Percentiles rank a stretch among this genome's conserved stretches.
phyloP scores from a whole-genome alignment of 192 early-diverging fungal species.

The Umbelopsis vinacea region DNA sequence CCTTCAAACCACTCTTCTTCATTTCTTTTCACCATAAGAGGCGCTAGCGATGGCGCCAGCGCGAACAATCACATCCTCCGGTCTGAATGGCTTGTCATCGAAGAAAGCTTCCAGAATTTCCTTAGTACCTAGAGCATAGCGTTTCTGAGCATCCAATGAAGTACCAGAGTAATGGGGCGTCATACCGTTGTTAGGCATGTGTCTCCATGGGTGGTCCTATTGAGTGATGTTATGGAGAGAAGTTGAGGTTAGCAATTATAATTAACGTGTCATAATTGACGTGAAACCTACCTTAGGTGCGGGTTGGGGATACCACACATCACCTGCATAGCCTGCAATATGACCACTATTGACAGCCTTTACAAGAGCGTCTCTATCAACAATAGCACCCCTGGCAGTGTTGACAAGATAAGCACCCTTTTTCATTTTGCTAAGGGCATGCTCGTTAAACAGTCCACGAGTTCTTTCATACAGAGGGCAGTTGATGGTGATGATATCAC shows the following conservation, averaged over 20 bases:
- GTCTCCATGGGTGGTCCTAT: slow-evolving; percentile 20
- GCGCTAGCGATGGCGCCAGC: neutral
- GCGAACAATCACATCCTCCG: slow-evolving; percentile 10
- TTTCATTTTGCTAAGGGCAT: slow-evolving; percentile 12
- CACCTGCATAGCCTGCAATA: slow-evolving; percentile 16
- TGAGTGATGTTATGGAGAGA: neutral
- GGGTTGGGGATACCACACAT: slow-evolving; percentile 10
- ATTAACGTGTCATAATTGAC: too few relatives aligned
- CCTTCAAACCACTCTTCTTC: neutral
- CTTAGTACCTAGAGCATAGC: slow-evolving; percentile 20
- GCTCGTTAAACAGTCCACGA: slow-evolving; percentile 1
- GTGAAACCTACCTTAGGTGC: neutral
- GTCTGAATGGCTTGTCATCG: neutral
- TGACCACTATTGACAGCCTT: slow-evolving; percentile 24
- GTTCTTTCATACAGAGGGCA: slow-evolving; percentile 18
- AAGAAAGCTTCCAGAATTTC: slow-evolving; percentile 20
- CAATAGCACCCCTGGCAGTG: slow-evolving; percentile 19
- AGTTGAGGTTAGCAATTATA: too few relatives aligned
- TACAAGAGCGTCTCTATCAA: slow-evolving; percentile 12
- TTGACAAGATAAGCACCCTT: slow-evolving; percentile 19
- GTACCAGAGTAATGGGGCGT: slow-evolving; percentile 24
- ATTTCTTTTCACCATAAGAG: slow-evolving; percentile 13
- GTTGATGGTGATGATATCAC: slow-evolving; percentile 21
- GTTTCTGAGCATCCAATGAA: slow-evolving; percentile 17
- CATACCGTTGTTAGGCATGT: slow-evolving; percentile 20